These are phyloP conservation scores for Golubevia pallescens DNA, from an alignment of 1,284 basidiomycete genomes.

Conservation along the genomic window DNA sequence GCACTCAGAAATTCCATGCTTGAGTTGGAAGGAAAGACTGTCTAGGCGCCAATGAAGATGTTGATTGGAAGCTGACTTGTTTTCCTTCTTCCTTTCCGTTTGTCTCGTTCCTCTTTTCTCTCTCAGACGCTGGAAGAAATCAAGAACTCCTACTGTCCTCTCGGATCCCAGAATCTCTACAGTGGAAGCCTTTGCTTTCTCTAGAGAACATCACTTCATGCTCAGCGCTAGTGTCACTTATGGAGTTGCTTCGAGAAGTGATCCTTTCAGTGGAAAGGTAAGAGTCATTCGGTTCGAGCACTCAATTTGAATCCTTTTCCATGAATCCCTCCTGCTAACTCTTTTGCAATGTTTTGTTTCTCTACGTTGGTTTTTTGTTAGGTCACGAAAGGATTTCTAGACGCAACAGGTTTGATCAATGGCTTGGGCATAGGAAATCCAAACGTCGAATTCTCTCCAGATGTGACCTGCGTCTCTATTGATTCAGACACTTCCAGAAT, in stretches of 20 bases:
- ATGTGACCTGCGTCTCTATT: conserved; percentile 70
- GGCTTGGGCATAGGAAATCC: conserved; percentile 77
- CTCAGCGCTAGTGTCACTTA: conserved; percentile 74
- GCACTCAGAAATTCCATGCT: neutral
- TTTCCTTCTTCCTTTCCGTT: conserved; percentile 5
- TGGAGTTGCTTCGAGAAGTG: conserved; percentile 77
- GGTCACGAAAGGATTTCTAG: conserved; percentile 75
- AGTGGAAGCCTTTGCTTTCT: conserved; percentile 63
- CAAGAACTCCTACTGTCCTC: conserved; percentile 70
- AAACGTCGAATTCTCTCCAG: conserved; percentile 76
- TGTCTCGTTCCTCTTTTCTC: conserved; percentile 6
- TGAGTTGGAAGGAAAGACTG: neutral
- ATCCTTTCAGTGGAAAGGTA: conserved; percentile 72
- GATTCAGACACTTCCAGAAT: conserved; percentile 75
- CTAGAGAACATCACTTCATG: conserved; percentile 70
- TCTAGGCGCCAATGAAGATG: conserved; percentile 1
- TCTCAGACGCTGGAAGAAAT: conserved; percentile 75
- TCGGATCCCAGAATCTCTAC: conserved; percentile 43
- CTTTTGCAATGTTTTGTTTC: conserved; percentile 1
- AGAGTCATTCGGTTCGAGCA: neutral
- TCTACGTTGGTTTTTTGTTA: conserved; percentile 57
- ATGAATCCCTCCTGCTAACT: neutral
- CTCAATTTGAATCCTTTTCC: neutral
- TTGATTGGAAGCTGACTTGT: conserved; percentile 67
- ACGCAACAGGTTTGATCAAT: conserved; percentile 71